phyloP scores from a whole-genome alignment of 2,329 filamentous ascomycete species.

The Grosmannia huntii region DNA sequence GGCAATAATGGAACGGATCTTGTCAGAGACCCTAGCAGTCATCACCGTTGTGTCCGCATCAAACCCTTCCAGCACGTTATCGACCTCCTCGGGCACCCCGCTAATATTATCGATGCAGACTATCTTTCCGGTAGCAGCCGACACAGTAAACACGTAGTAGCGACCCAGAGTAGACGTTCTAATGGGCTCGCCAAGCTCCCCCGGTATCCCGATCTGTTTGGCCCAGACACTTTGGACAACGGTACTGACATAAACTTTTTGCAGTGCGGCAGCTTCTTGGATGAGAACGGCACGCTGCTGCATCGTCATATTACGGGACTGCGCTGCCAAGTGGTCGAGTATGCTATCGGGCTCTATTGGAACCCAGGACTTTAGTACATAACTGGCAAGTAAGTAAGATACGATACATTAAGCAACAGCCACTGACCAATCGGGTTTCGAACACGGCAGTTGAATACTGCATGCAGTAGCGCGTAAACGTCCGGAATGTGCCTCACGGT shows the following conservation, averaged over 20 bases:
- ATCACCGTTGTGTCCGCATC: background rate
- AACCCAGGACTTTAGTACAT: background rate
- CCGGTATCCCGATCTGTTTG: no score
- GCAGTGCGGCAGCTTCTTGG: slow-evolving; percentile 2
- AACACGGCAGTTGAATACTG: slow-evolving; percentile 2
- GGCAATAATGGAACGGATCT: background rate
- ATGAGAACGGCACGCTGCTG: background rate
- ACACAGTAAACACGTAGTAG: slow-evolving; percentile 1
- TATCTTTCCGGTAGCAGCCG: background rate
- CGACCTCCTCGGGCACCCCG: background rate
- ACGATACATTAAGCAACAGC: no score
- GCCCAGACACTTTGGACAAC: background rate
- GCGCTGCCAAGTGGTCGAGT: background rate
- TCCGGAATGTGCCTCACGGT: slow-evolving; percentile 4
- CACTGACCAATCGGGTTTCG: background rate
- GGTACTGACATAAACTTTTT: background rate
- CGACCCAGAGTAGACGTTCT: background rate
- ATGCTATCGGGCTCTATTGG: background rate
- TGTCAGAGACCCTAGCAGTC: background rate
- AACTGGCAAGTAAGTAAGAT: background rate
- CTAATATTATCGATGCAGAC: background rate
- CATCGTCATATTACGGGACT: background rate
- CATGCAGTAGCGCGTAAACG: slow-evolving; percentile 8
- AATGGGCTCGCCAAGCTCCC: no score
- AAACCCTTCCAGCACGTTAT: background rate